Base-by-base conservation (phyloP, 805 yeast genomes). In the Lipomyces kockii region DNA sequence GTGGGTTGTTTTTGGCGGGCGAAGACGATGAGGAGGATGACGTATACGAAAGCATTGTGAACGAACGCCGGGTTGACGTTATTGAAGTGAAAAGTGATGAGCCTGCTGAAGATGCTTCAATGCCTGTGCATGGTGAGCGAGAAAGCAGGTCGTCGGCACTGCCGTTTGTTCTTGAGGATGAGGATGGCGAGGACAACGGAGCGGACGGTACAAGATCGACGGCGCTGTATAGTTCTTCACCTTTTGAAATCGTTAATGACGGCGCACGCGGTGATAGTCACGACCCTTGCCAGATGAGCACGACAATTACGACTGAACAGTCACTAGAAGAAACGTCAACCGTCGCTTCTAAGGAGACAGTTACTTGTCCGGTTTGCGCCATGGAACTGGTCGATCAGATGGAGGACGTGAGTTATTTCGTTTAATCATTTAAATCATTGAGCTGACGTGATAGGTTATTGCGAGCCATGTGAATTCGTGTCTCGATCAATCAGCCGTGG, bases 401-500 rank as follows among this genome's bases (percentile, higher is more conserved):
- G 37, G 59, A 56, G 12, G 27, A 56, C 11, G 59, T 56, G 22
- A 56, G 59, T 17, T 12, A 32, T 9, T 17, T 34, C 25, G 0
- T 14, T 39, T 9, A 12, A 27, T 58, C 29, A 17, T 32, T 14
- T n/a, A 17, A n/a, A 7, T 34, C 32, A 20, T 35, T 32, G 11
- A 11, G 25, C 34, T 25, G 17, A 56, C 20, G 17, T 34, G 37
- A 37, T 37, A 58, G 61, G 27, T 12, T 7, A 37, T 58, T 20
- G 32, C 61, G 8, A n/a, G 37, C 25, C 62, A 59, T 29, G 62
- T 59, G 54, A 59, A 59, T 35, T 20, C 25, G 25, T 59, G 62
- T 2, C 46, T 59, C 17, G 62, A 59, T 46, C 32, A 59, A 8
- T 37, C 55, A 11, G 27, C 55, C 20, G 55, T 9, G 8, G 34